Base-by-base conservation (phyloP, 1,284 basidiomycete species). In the Pseudozyma tsukubaensis region DNA sequence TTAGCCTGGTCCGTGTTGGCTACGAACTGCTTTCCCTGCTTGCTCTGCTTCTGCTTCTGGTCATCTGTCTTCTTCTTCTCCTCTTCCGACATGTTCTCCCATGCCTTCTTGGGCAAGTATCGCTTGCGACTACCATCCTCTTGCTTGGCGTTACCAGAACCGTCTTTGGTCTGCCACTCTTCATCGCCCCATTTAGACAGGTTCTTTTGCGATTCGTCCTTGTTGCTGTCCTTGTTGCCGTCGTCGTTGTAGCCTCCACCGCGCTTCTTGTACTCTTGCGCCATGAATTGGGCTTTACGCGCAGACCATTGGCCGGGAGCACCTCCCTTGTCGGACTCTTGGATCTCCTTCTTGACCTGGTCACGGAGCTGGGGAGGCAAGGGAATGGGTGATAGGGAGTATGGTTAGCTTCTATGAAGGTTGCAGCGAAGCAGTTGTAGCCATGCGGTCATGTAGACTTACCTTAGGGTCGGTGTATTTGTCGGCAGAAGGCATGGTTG, bases 391-490 rank as follows among this genome's bases (percentile, higher is more conserved):
- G 36, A 29, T 18, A 21, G 11, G 13, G 43, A 45, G 6, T 10
- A 37, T 37, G 14, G 36, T 37, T 14, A 37, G 43, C 10, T 21
- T 10, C 18, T n/a, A 10, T 7, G 43, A 21, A 8, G 18, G 18
- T 8, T 21, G 19, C 10, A 21, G 18, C 10, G 12, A 45, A 3
- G 18, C 19, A 10, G 9, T 43, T 43, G 40, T 21, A 12, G 47
- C 14, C 24, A 37, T 32, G 16, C 29, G 24, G 21, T n/a, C 10
- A 13, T 39, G 35, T 6, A 4, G 29, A 43, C 59, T 59, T 54
- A 72, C 70, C 60, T 72, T 57, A 57, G 70, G 70, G 49, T 72
- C 70, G 47, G 70, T 64, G 56, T 72, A 72, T 65, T 72, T 72
- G 64, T 72, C 61, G 47, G 64, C 51, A 50, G 70, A 68, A 49